Base-by-base conservation (phyloP, 139 green algal genomes). In the Klebsormidium nitens region DNA sequence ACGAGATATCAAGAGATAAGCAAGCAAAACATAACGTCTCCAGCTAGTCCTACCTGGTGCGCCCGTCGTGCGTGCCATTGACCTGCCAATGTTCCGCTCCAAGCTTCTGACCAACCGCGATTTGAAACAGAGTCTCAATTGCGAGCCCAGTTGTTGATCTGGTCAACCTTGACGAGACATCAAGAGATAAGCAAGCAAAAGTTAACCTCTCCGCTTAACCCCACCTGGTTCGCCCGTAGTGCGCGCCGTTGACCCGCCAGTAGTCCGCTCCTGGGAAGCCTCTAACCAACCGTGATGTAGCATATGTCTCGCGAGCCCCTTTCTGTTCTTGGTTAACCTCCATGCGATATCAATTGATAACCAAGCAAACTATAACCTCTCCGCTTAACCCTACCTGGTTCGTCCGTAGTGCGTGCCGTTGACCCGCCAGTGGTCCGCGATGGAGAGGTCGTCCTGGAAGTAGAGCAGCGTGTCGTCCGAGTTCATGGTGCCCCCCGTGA, bases 401-500 rank as follows among this genome's bases (percentile, higher is more conserved):
- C 64, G 72, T 1, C 59, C 81, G 82, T 98, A 98, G 83, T 98
- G 87, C 0, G 31, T 69, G 1, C 93, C 93, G 72, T 95, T 96
- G 17, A 97, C 65, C 17, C 87, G 91, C 89, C 89, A 91, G 35
- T 86, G 77, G 17, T 79, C 49, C 26, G 89, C 68, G 8, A 95
- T 61, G 0, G 44, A 31, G 28, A 97, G 64, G 64, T 95, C 74
- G 11, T 96, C 85, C 75, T 87, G 89, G 78, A 96, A 97, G 85
- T 91, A 85, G 1, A 90, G 79, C 42, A 98, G 80, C 26, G 97
- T 82, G 79, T 95, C 83, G 0, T 89, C 67, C 28, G 79, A 87
- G 5, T 90, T 87, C 93, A 98, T 97, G 49, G 91, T 98, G 61
- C 93, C 91, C 3, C 91, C 92, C 1, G 80, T 85, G 81, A 97